Percentiles rank a stretch among this genome's conserved stretches.
phyloP scores from a whole-genome alignment of 176 grass and related monocot genomes.

The Carex kokanica region DNA sequence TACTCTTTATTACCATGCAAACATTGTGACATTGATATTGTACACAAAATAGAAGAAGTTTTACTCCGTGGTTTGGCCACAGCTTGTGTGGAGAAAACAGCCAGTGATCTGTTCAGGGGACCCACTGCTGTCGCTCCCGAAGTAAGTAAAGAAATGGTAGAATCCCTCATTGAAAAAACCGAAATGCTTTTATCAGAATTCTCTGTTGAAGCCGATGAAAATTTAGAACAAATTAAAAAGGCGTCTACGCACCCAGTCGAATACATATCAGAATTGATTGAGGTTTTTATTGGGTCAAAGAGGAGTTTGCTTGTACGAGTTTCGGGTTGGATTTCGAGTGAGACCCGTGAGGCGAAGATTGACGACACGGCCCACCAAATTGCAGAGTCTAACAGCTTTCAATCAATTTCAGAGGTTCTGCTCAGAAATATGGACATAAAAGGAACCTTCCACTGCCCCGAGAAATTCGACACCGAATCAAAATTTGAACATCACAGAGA shows the following conservation, averaged over 20 bases:
- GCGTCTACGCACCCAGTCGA: conserved; percentile 37
- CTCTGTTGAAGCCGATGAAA: conserved; percentile 24
- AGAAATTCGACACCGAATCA: conserved; percentile 25
- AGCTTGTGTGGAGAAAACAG: conserved; percentile 82
- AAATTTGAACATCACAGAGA: conserved; percentile 30
- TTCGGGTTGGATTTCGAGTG: conserved; percentile 69
- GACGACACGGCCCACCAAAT: conserved; percentile 55
- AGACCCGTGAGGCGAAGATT: conserved; percentile 69
- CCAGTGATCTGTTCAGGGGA: conserved; percentile 67
- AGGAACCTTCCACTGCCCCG: conserved; percentile 33
- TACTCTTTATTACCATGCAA: conserved; percentile 36
- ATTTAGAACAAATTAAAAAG: conserved; percentile 37
- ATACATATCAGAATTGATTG: conserved; percentile 53
- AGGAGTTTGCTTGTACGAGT: conserved; percentile 71
- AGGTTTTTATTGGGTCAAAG: conserved; percentile 58
- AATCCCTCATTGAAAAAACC: conserved; percentile 55
- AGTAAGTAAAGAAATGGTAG: conserved; percentile 49
- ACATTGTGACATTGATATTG: conserved; percentile 47
- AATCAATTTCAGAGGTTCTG: conserved; percentile 26
- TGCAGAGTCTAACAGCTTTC: conserved; percentile 48
- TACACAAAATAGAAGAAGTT: conserved; percentile 42
- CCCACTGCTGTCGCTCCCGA: conserved; percentile 45
- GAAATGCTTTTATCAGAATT: conserved; percentile 41
- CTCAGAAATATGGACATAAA: conserved; percentile 48
- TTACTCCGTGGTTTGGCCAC: conserved; percentile 62